phyloP scores from a whole-genome alignment of 2,329 filamentous ascomycete species.

The Fusarium dimerum region DNA sequence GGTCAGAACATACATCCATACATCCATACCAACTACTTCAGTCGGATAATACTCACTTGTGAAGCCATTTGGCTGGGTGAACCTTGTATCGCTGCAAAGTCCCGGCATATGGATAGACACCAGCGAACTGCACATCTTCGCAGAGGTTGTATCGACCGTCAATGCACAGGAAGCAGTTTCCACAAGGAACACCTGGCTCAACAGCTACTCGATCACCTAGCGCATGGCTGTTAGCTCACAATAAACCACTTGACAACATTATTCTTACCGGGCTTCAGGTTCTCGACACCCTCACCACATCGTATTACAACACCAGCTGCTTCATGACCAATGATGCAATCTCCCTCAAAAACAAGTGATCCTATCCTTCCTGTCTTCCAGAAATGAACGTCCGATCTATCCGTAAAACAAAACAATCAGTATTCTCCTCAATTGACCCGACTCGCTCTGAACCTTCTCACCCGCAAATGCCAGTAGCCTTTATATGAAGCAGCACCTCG shows the following conservation, averaged over 20 bases:
- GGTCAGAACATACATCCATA: constrained; percentile 3
- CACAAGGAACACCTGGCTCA: constrained; percentile 67
- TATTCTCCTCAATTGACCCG: not conserved
- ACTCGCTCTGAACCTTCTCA: constrained; percentile 31
- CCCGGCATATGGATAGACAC: constrained; percentile 62
- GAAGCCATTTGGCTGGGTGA: constrained; percentile 61
- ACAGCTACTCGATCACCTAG: constrained; percentile 65
- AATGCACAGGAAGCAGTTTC: constrained; percentile 58
- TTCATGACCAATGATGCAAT: constrained; percentile 68
- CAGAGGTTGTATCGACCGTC: constrained; percentile 66
- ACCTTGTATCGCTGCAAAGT: constrained; percentile 63
- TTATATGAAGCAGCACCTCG: constrained; percentile 62
- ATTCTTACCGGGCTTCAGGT: constrained; percentile 46
- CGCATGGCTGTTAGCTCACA: constrained; percentile 1
- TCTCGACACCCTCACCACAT: constrained; percentile 55
- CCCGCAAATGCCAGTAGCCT: constrained; percentile 66
- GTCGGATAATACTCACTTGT: constrained; percentile 40
- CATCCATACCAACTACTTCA: not conserved
- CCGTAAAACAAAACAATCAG: constrained; percentile 7
- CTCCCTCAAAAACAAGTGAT: constrained; percentile 59
- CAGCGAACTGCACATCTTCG: constrained; percentile 60
- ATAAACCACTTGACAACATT: not conserved
- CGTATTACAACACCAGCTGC: constrained; percentile 61
- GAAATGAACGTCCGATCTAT: constrained; percentile 66
- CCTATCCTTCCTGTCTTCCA: constrained; percentile 68